These are phyloP conservation scores for Pythium coloratum DNA, from an alignment of 352 stramenopile genomes.

Conservation along the genomic window DNA sequence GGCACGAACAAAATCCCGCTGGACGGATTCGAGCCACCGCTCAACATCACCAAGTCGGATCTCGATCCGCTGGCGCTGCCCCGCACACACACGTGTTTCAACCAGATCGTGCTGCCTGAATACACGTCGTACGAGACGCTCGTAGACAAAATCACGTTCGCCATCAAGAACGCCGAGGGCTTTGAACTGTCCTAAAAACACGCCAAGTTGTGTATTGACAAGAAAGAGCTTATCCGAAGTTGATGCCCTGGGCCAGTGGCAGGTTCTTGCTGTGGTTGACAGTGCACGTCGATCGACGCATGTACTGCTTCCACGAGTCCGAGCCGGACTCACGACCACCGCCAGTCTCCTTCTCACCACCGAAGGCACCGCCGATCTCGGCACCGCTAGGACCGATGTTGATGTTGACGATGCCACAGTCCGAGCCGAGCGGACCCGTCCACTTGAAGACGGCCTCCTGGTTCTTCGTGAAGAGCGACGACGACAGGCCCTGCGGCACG, in stretches of 20 bases:
- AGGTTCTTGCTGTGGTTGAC: slow-evolving; percentile 93
- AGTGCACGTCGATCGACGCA: slow-evolving; percentile 92
- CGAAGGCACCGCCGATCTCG: slow-evolving; percentile 93
- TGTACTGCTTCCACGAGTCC: slow-evolving; percentile 95
- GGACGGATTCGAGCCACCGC: slow-evolving; percentile 82
- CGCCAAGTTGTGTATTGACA: background rate
- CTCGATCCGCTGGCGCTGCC: slow-evolving; percentile 67
- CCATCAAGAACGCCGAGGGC: slow-evolving; percentile 73
- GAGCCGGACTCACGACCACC: slow-evolving; percentile 90
- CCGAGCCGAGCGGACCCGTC: slow-evolving; percentile 86
- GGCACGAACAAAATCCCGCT: slow-evolving; percentile 82
- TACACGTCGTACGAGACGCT: slow-evolving; percentile 68
- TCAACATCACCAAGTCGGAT: slow-evolving; percentile 85
- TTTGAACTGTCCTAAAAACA: slow-evolving; percentile 75
- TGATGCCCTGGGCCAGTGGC: slow-evolving; percentile 91
- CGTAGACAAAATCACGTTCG: slow-evolving; percentile 75
- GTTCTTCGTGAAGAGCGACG: slow-evolving; percentile 91
- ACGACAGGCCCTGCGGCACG: slow-evolving; percentile 91
- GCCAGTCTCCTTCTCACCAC: slow-evolving; percentile 92
- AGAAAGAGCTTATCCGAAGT: slow-evolving; percentile 70
- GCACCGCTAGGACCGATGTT: slow-evolving; percentile 92
- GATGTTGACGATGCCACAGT: slow-evolving; percentile 93
- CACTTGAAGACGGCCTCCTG: slow-evolving; percentile 92
- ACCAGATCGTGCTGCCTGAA: slow-evolving; percentile 85
- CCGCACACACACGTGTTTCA: slow-evolving; percentile 86